Conservation (phyloP, 306 rosid genomes). For the Trichosanthes truncata region DNA sequence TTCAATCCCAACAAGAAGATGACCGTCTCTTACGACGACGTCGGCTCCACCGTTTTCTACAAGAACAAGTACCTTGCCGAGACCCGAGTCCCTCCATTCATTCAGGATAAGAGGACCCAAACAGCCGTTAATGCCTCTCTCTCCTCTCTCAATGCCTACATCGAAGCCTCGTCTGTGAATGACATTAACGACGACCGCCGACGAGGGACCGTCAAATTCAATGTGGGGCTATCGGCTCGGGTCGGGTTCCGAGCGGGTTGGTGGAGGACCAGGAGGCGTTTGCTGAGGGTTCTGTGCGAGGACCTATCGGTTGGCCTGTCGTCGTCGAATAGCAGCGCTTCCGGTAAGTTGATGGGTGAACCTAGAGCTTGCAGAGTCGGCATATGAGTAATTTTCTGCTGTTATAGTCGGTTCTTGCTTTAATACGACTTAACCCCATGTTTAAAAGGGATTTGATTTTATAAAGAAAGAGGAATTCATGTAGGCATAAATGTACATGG, state of each 20-base stretch:
- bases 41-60: slow-evolving; percentile 29
- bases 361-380: slow-evolving; percentile 51
- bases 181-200: slow-evolving; percentile 27
- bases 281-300: slow-evolving; percentile 47
- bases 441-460: neutral
- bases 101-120: slow-evolving; percentile 29
- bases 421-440: slow-evolving; percentile 1
- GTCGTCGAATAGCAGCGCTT: slow-evolving; percentile 18
- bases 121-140: slow-evolving; percentile 32
- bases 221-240: slow-evolving; percentile 34
- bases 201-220: slow-evolving; percentile 33
- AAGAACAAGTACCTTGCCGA: slow-evolving; percentile 14
- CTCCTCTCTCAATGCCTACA: slow-evolving; percentile 24
- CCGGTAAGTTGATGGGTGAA: slow-evolving; percentile 40
- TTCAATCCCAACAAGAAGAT: slow-evolving; percentile 66
- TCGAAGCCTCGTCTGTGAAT: neutral
- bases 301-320: slow-evolving; percentile 27
- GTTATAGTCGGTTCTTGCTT: neutral
- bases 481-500: slow-evolving; percentile 12
- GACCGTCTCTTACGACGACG: slow-evolving; percentile 34
- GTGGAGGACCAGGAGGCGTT: slow-evolving; percentile 55
- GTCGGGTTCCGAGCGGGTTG: slow-evolving; percentile 52
- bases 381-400: slow-evolving; percentile 21
- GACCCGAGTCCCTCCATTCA: slow-evolving; percentile 39
- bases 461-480: slow-evolving; percentile 5